Evolutionary conservation across 371 early-diverging fungal genomes (phyloP).

Genomic region (Mucor indicus): DNA sequence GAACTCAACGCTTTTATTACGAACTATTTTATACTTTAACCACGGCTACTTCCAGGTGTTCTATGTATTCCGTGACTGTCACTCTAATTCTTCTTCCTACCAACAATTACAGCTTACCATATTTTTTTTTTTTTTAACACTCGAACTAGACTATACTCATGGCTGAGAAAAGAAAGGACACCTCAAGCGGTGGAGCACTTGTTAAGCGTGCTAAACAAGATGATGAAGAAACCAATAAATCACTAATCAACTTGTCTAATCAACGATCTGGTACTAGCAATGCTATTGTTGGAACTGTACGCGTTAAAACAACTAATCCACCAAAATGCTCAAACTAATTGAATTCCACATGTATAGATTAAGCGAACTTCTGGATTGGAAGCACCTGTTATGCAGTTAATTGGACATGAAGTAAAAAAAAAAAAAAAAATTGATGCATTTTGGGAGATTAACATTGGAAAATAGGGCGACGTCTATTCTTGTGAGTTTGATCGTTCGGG

Average conservation of each 20-base stretch:
- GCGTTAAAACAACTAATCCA: too few species aligned
- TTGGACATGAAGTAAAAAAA: constrained; percentile 65
- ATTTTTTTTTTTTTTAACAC: too few species aligned
- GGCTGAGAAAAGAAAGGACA: constrained; percentile 25
- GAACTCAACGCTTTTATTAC: too few species aligned
- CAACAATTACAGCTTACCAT: too few species aligned
- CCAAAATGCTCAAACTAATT: not conserved
- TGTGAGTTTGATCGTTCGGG: constrained; percentile 87
- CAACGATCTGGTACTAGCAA: constrained; percentile 53
- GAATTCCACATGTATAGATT: constrained; percentile 35
- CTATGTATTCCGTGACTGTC: too few species aligned
- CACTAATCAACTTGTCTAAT: constrained; percentile 48
- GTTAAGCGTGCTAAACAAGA: constrained; percentile 58
- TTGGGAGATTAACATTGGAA: too few species aligned
- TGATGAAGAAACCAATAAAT: constrained; percentile 23
- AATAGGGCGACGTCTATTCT: constrained; percentile 83
- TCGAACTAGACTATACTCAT: too few species aligned
- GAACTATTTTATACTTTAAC: too few species aligned
- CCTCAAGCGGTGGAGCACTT: constrained; percentile 32
- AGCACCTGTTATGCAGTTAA: constrained; percentile 86
- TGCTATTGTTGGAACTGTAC: constrained; percentile 63
- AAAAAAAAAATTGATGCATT: constrained; percentile 7
- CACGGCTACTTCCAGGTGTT: too few species aligned
- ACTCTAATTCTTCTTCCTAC: too few species aligned
- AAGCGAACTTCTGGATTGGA: constrained; percentile 83